Evolutionary conservation across 1,139 yeast genomes (phyloP), one percentile per base, ranked within the genome.

Genomic region (Cylindricascospora bacillispora): DNA sequence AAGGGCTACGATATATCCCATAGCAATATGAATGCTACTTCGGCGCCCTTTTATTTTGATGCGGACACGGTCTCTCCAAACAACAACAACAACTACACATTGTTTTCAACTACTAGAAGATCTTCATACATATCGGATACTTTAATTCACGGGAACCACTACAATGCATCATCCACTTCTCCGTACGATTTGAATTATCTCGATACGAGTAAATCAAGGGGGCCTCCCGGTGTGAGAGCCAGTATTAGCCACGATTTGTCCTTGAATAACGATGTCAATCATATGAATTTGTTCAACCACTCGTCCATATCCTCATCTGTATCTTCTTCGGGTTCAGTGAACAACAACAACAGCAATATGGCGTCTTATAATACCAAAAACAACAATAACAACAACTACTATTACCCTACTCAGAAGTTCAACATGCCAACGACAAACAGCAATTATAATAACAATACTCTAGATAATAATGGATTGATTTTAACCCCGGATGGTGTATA

Each of bases 101-200:
- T n/a, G n/a, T 29, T 29, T 13, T 21, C 24, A 9, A 37, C 36
- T 13, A 43, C 44, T 15, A 40, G 55, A 32, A 44, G 56, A 30
- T 49, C 56, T 5, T 52, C 56, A 13, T 52, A 52, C 34, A 51
- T 52, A 17, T 39, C 56, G 2, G 56, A 52, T 30, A 36, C 52
- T 5, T 33, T 47, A 15, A 47, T 52, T 29, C 54, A 48, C 31
- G 13, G 12, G 24, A 27, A 4, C 12, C 14, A 15, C 25, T 20
- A 4, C 15, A 21, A n/a, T 5, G 10, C 5, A 7, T 12, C 3
- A 21, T 11, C 5, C 18, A 21, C 15, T 7, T 7, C 7, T 4
- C 24, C 16, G 11, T 10, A 13, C 18, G 29, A 15, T 13, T 18
- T 13, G 15, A 11, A 10, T 11, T 11, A 15, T 15, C 12, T 12